A percentile compares a stretch with the other conserved stretches of the same genome.
Conservation (phyloP, 306 rosid species). For the Vicia faba region DNA sequence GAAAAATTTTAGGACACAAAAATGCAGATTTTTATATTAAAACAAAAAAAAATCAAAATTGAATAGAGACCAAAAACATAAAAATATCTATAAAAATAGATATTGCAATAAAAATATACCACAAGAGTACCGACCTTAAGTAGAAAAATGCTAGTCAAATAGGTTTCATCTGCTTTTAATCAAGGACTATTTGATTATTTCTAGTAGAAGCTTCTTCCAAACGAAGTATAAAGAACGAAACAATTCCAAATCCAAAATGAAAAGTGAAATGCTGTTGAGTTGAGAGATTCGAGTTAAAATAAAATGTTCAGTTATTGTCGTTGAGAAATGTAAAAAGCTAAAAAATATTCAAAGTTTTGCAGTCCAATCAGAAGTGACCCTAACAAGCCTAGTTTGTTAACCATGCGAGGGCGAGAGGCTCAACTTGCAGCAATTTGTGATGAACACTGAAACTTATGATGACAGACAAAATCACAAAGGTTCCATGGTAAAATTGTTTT, state of each 20-base stretch:
- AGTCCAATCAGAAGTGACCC: slow-evolving; percentile 18
- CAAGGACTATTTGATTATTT: neutral
- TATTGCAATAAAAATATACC: no score
- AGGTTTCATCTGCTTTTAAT: neutral
- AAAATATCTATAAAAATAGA: no score
- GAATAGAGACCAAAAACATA: no score
- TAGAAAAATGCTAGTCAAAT: no score
- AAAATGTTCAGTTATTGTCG: neutral
- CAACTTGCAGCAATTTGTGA: slow-evolving; percentile 37
- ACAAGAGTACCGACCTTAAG: no score
- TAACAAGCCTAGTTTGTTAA: slow-evolving; percentile 25
- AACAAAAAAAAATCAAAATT: no score
- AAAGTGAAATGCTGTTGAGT: neutral
- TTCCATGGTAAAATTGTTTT: slow-evolving; percentile 28
- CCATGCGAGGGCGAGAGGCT: neutral
- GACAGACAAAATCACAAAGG: slow-evolving; percentile 38
- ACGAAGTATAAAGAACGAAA: neutral
- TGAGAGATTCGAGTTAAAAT: neutral
- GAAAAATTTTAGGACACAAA: no score
- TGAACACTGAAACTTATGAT: slow-evolving; percentile 36
- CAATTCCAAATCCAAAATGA: slow-evolving; percentile 14
- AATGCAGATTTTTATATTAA: no score
- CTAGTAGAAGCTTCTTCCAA: neutral
- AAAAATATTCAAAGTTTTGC: slow-evolving; percentile 1
- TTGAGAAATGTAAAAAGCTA: neutral